Evolutionary conservation across 108 stramenopile genomes (phyloP).

Genomic region (Discostella stelligeroides): DNA sequence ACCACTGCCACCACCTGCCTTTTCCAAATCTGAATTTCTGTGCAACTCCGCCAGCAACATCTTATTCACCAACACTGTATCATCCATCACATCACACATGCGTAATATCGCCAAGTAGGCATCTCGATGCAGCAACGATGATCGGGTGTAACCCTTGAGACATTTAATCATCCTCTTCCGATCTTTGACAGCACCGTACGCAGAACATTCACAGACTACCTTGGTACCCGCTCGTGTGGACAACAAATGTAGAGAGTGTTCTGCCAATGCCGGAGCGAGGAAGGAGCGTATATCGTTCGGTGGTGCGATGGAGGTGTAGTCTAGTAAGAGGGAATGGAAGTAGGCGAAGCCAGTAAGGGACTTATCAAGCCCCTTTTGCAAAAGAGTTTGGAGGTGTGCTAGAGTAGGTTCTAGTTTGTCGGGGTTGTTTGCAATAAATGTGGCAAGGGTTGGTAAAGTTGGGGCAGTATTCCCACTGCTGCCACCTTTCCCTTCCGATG

Average conservation of each 20-base stretch:
- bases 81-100: conserved; percentile 89
- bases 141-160: conserved; percentile 88
- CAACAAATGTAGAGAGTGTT: conserved; percentile 82
- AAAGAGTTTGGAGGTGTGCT: conserved; percentile 54
- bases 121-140: conserved; percentile 86
- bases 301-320: conserved; percentile 67
- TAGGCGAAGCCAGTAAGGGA: conserved; percentile 79
- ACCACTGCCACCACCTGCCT: background rate
- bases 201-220: conserved; percentile 82
- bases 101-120: conserved; percentile 90
- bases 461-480: conserved; percentile 22
- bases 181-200: conserved; percentile 91
- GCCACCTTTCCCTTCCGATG: background rate
- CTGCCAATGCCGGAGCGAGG: conserved; percentile 71
- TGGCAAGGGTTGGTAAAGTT: conserved; percentile 46
- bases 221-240: conserved; percentile 84
- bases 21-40: conserved; percentile 30
- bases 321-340: conserved; percentile 81
- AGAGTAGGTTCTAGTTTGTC: conserved; percentile 69
- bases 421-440: conserved; percentile 57
- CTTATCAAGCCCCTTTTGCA: conserved; percentile 87
- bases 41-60: conserved; percentile 84
- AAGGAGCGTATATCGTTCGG: conserved; percentile 65
- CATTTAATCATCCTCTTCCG: conserved; percentile 90
- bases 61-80: conserved; percentile 94